phyloP scores from a whole-genome alignment of 805 yeast species.

The Ogataea wickerhamii region DNA sequence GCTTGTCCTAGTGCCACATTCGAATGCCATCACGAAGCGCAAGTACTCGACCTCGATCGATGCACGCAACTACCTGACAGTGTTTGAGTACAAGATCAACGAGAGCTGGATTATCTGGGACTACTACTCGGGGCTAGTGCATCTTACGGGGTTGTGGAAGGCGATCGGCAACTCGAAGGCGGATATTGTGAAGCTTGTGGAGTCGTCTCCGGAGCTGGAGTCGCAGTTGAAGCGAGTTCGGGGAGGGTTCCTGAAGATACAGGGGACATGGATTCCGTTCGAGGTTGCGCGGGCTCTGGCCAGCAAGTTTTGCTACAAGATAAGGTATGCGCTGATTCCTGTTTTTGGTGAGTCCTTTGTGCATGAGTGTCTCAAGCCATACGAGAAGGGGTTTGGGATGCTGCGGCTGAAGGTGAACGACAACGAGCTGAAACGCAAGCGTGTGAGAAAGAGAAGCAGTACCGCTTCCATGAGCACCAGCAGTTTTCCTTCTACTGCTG shows the following conservation, averaged over 20 bases:
- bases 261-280: conserved; percentile 90
- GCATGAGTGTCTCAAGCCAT: conserved; percentile 53
- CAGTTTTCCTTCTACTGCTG: neutral
- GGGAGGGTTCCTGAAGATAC: conserved; percentile 89
- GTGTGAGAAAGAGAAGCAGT: conserved; percentile 20
- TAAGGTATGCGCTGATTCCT: conserved; percentile 73
- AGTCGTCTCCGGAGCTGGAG: conserved; percentile 61
- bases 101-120: conserved; percentile 84
- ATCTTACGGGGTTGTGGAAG: conserved; percentile 87
- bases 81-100: conserved; percentile 66
- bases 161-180: conserved; percentile 66
- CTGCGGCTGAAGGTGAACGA: conserved; percentile 39
- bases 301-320: conserved; percentile 68
- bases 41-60: conserved; percentile 73
- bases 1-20: conserved; percentile 19
- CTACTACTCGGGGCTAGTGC: conserved; percentile 78
- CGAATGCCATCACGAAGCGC: conserved; percentile 28
- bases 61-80: conserved; percentile 65
- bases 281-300: conserved; percentile 66
- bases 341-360: conserved; percentile 73
- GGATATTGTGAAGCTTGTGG: conserved; percentile 69
- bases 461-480: neutral
- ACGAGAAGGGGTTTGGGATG: conserved; percentile 63
- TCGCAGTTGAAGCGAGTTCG: conserved; percentile 67
- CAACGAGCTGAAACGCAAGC: conserved; percentile 24